Evolutionary conservation across 352 stramenopile species (phyloP).

Genomic region (Phytophthora meadii): DNA sequence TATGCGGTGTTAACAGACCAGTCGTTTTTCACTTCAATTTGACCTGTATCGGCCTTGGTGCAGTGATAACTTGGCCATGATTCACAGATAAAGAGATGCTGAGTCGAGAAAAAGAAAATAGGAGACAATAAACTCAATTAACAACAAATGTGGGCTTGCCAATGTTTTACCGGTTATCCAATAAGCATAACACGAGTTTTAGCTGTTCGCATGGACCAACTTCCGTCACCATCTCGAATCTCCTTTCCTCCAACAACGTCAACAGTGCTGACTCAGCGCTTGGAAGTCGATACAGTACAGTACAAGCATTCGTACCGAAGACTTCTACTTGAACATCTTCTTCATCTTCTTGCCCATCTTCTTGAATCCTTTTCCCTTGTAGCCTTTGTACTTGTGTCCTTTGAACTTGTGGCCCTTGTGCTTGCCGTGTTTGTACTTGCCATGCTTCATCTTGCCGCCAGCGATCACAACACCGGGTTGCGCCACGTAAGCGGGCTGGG

Average conservation of each 20-base stretch:
- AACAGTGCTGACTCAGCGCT: neutral
- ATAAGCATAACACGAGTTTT: conserved; percentile 1
- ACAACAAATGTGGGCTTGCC: neutral
- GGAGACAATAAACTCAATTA: neutral
- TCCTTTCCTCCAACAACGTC: neutral
- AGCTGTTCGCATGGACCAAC: neutral
- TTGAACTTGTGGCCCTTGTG: conserved; percentile 46
- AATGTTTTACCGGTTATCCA: conserved; percentile 1
- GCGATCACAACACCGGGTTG: conserved; percentile 43
- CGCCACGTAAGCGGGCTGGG: conserved; percentile 44
- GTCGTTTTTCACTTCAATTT: too few species aligned
- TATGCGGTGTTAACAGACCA: too few species aligned
- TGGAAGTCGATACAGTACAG: neutral
- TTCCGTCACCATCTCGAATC: neutral
- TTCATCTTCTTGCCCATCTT: conserved; percentile 57
- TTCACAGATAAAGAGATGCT: too few species aligned
- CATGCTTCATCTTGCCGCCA: conserved; percentile 47
- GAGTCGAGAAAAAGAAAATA: neutral
- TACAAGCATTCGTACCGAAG: neutral
- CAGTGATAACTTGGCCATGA: too few species aligned
- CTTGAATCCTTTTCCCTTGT: conserved; percentile 46
- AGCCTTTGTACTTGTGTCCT: conserved; percentile 39
- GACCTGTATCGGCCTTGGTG: too few species aligned
- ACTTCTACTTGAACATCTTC: conserved; percentile 52
- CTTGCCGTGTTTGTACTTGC: conserved; percentile 47